Evolutionary conservation across 768 basidiomycete genomes (phyloP), one percentile per base, ranked within the genome.

Genomic region (Tephrocybe sp.): DNA sequence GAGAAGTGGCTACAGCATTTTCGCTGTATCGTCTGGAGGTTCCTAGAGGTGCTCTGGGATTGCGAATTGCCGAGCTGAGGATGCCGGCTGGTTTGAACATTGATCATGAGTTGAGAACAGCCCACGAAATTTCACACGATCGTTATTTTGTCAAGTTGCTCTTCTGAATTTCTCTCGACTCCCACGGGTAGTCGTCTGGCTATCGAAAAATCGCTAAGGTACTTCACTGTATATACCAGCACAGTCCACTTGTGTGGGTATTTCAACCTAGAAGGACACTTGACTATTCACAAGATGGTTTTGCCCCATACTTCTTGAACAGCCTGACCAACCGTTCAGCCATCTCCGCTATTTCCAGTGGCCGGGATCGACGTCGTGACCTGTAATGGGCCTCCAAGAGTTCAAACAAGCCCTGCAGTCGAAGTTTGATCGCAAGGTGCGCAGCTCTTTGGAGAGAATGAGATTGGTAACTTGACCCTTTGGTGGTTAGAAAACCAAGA

Each of bases 51-150:
- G 28, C 28, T 23, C 40, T 56, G 9, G 23, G 17, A 4, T 32
- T 14, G 46, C 45, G 43, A 24, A 51, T 30, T 54, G 37, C 38
- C 40, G 55, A 20, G 18, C 41, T 44, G 12, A 47, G 34, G 26
- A 56, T 41, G 25, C 34, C 28, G 33, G 49, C 48, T 26, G 51
- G 42, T 51, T 57, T 55, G 39, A 36, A 42, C 60, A 61, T 61
- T 14, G 30, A 43, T n/a, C n/a, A 36, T 50, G 30, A 10, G 34
- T 36, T 10, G 12, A 5, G 28, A 36, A 4, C 9, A n/a, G 15
- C 34, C 34, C 34, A 36, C 4, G 34, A 36, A 36, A 36, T 36
- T 36, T 36, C 34, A 36, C 34, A 36, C 34, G 34, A 15, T 41
- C 10, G 7, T 39, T 39, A 6, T 39, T 7, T 30, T 12, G 12